These are phyloP conservation scores for Aureobasidium sp. DNA, from an alignment of 2,329 filamentous ascomycete species.

Conservation along the genomic window DNA sequence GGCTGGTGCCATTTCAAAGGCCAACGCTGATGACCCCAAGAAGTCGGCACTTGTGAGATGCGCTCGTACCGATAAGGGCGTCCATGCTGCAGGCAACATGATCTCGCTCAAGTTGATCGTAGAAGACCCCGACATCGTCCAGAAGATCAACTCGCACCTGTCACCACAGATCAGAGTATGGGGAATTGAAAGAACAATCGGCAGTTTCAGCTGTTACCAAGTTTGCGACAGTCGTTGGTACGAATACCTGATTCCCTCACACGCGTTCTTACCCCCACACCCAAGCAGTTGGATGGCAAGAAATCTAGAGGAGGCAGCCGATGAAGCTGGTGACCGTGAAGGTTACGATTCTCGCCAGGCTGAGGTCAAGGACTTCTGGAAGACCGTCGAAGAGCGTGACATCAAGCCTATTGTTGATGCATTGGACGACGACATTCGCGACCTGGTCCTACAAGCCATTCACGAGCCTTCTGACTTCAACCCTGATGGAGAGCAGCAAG, in stretches of 20 bases:
- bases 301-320: conserved; percentile 70
- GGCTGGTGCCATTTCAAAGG: conserved; percentile 90
- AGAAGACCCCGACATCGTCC: conserved; percentile 77
- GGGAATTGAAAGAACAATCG: conserved; percentile 85
- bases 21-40: conserved; percentile 92
- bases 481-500: conserved; percentile 21
- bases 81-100: conserved; percentile 92
- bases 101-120: conserved; percentile 94
- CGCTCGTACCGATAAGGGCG: conserved; percentile 93
- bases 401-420: conserved; percentile 60
- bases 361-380: conserved; percentile 78
- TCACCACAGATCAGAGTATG: conserved; percentile 88
- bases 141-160: conserved; percentile 83
- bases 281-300: conserved; percentile 78
- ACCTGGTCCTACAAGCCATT: conserved; percentile 56
- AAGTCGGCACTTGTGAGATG: conserved; percentile 93
- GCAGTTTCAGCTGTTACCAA: conserved; percentile 90
- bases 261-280: conserved; percentile 87
- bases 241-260: conserved; percentile 91
- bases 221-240: conserved; percentile 93
- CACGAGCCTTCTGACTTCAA: conserved; percentile 25
- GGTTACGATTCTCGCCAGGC: conserved; percentile 61
- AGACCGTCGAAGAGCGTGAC: conserved; percentile 68
- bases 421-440: conserved; percentile 57
- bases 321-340: conserved; percentile 64